These are phyloP conservation scores for Escovopsis sp. DNA, from an alignment of 2,329 filamentous ascomycete genomes.

Conservation along the genomic window DNA sequence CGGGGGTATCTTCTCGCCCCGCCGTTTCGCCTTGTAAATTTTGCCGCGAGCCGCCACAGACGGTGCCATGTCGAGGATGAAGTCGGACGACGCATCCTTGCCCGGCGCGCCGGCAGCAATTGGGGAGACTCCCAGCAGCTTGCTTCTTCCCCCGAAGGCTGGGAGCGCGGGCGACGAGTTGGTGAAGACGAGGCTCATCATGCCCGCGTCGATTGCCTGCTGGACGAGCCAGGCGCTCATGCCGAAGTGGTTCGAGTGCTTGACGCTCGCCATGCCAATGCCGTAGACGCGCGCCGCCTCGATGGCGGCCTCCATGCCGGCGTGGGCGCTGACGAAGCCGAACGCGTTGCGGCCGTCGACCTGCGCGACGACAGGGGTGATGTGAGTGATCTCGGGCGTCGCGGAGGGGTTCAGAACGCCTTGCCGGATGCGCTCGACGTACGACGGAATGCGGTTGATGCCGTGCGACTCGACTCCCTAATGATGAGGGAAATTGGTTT, in stretches of 20 bases:
- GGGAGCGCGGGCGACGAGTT: constrained; percentile 61
- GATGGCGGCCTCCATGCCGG: constrained; percentile 53
- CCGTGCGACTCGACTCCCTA: constrained; percentile 61
- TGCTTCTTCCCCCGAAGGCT: constrained; percentile 52
- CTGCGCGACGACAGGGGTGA: constrained; percentile 58
- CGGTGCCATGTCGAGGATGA: constrained; percentile 65
- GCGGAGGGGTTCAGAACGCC: constrained; percentile 51
- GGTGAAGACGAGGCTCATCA: constrained; percentile 59
- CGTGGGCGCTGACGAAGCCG: constrained; percentile 55
- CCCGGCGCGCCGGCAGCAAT: constrained; percentile 65
- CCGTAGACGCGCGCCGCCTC: constrained; percentile 49
- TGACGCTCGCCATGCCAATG: constrained; percentile 63
- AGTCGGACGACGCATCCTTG: constrained; percentile 33
- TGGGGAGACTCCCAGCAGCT: constrained; percentile 59
- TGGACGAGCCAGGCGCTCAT: constrained; percentile 74
- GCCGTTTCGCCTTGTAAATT: constrained; percentile 53
- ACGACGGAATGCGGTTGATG: constrained; percentile 63
- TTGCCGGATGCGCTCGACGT: constrained; percentile 57
- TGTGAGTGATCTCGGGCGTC: constrained; percentile 39
- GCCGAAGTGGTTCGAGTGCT: constrained; percentile 69
- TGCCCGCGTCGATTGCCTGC: constrained; percentile 55
- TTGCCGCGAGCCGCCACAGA: constrained; percentile 57
- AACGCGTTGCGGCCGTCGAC: constrained; percentile 58
- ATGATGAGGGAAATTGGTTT: background rate
- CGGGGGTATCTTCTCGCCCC: constrained; percentile 53